phyloP scores from a whole-genome alignment of 139 green algal species.

The Limnomonas spitsbergensis region DNA sequence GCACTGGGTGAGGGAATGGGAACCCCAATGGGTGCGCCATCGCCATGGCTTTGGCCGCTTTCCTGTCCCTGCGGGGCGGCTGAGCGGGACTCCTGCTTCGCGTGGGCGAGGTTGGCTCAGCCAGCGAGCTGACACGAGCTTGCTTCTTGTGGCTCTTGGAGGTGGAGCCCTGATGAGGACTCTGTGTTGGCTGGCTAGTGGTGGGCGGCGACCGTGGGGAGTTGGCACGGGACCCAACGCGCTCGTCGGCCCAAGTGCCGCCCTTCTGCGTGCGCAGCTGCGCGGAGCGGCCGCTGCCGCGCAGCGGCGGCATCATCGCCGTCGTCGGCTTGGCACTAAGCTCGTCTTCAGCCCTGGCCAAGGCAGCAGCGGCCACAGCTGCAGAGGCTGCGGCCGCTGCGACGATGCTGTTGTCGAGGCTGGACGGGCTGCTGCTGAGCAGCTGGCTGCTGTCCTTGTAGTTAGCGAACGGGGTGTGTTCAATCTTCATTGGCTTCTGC shows the following conservation, averaged over 20 bases:
- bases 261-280: not conserved
- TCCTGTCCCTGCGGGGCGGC: not conserved
- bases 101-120: slow-evolving; percentile 1
- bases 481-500: no score
- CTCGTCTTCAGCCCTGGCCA: not conserved
- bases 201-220: not conserved
- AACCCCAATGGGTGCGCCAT: not conserved
- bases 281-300: no score
- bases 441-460: not conserved
- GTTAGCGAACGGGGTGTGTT: not conserved
- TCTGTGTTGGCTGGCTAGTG: not conserved
- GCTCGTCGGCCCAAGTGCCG: not conserved
- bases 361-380: not conserved
- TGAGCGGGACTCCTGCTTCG: not conserved
- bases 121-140: not conserved
- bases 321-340: not conserved
- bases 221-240: not conserved
- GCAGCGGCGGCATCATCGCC: not conserved
- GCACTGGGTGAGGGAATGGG: no score
- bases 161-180: not conserved
- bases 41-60: not conserved
- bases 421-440: not conserved
- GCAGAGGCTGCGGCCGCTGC: not conserved
- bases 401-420: not conserved
- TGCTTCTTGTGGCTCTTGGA: not conserved